Conservation (phyloP, 164 flowering plant species). For the Kingdonia uniflora region DNA sequence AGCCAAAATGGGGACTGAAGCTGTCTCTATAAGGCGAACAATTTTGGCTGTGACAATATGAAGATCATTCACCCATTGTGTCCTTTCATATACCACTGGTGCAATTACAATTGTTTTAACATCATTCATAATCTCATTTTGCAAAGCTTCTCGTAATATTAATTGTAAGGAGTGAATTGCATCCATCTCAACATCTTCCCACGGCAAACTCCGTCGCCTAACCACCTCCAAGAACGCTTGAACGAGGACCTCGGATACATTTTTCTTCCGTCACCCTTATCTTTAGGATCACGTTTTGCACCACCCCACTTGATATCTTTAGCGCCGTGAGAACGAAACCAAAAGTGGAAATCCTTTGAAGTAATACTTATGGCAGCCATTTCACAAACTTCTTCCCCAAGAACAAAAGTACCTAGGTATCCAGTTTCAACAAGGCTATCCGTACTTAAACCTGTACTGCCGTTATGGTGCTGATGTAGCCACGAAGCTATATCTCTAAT, state of each 20-base stretch:
- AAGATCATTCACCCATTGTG: constrained; percentile 39
- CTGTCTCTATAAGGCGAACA: too few species aligned
- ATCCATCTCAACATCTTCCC: too few species aligned
- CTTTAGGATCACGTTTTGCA: too few species aligned
- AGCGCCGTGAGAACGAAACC: too few species aligned
- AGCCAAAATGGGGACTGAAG: too few species aligned
- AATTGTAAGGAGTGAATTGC: too few species aligned
- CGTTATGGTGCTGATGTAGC: constrained; percentile 44
- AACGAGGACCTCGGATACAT: constrained; percentile 90
- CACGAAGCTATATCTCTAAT: constrained; percentile 45
- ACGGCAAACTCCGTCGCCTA: constrained; percentile 56
- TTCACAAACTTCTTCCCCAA: too few species aligned
- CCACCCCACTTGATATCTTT: too few species aligned
- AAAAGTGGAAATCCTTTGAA: too few species aligned
- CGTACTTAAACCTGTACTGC: constrained; percentile 54
- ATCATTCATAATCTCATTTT: constrained; percentile 30
- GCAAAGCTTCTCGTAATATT: constrained; percentile 60
- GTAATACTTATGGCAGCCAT: constrained; percentile 57
- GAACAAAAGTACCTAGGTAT: too few species aligned
- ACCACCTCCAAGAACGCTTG: constrained; percentile 82
- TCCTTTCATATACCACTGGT: constrained; percentile 24
- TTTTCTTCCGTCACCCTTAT: constrained; percentile 58
- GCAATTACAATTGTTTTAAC: too few species aligned
- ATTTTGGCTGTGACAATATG: constrained; percentile 49
- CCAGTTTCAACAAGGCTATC: too few species aligned